phyloP scores from a whole-genome alignment of 495 filamentous ascomycete species.

The Annulohypoxylon moriforme region DNA sequence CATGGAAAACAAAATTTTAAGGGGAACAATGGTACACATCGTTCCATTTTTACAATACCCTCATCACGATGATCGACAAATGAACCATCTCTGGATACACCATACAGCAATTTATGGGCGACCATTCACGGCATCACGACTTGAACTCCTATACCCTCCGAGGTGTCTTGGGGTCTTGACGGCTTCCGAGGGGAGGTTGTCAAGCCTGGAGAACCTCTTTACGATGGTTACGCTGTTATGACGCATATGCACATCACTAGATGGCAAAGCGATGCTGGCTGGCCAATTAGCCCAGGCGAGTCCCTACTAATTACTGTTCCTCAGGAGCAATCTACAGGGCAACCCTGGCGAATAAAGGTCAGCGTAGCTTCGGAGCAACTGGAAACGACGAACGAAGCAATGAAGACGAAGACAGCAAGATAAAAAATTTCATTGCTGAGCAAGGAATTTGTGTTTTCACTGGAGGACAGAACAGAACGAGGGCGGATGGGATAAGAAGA shows the following conservation, averaged over 20 bases:
- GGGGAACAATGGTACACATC: slow-evolving; percentile 41
- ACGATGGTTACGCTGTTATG: slow-evolving; percentile 54
- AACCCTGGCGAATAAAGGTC: slow-evolving; percentile 27
- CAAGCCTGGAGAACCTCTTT: slow-evolving; percentile 47
- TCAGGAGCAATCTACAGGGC: slow-evolving; percentile 38
- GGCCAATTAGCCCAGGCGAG: slow-evolving; percentile 35
- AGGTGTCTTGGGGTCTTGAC: slow-evolving; percentile 44
- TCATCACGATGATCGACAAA: slow-evolving; percentile 50
- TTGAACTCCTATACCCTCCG: slow-evolving; percentile 53
- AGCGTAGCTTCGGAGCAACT: slow-evolving; percentile 43
- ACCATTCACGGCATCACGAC: slow-evolving; percentile 54
- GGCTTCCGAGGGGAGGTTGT: slow-evolving; percentile 36
- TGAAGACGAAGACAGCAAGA: slow-evolving; percentile 44
- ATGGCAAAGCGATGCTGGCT: slow-evolving; percentile 46
- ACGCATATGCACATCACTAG: slow-evolving; percentile 50
- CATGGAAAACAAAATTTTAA: slow-evolving; percentile 43
- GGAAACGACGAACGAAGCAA: slow-evolving; percentile 46
- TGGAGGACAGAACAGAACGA: slow-evolving; percentile 45
- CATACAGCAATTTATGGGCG: slow-evolving; percentile 52
- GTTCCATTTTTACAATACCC: slow-evolving; percentile 48
- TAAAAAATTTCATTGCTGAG: slow-evolving; percentile 41
- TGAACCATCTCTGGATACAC: slow-evolving; percentile 52
- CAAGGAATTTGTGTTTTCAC: slow-evolving; percentile 42
- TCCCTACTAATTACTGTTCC: slow-evolving; percentile 48
- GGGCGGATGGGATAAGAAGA: slow-evolving; percentile 38